Base-by-base conservation (phyloP, 768 basidiomycete genomes). In the Auricularia auricula-judae region DNA sequence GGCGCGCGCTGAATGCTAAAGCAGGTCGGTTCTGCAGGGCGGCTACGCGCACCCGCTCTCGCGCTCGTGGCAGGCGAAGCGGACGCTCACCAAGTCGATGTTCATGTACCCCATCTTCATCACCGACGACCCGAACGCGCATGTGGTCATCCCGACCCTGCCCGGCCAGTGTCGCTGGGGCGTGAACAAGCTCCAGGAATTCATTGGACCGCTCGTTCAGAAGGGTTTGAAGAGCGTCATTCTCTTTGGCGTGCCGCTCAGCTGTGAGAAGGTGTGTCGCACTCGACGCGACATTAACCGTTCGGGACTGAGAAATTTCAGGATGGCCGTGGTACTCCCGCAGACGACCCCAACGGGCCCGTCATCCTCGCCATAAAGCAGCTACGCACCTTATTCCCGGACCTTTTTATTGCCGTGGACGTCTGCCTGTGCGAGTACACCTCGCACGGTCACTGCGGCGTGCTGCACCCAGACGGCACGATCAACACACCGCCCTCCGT, bases 381-480 rank as follows among this genome's bases (percentile, higher is more conserved):
- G 65, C 81, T 99, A 42, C 84, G 88, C 4, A 64, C 76, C 1
- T 81, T 91, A 66, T 99, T 87, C 78, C 96, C 97, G 0, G 72
- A 80, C 4, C 78, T 99, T 29, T 93, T 94, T 77, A 87, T 99
- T 71, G 91, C 94, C 0, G 85, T 86, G 71, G 97, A 99, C 71
- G 97, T 98, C 21, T 99, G 97, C 73, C 85, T 99, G n/a, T 99
- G 97, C 80, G 96, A 98, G 77, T 98, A 99, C 80, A 98, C 97
- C 8, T 91, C 92, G 61, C 96, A 98, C 69, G 97, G 97, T 0
- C 97, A 99, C 76, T 99, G 97, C 70, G 97, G 97, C 33, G 71
- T 89, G 56, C 81, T 95, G 44, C 74, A 90, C 68, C 54, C 71
- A 1, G 90, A 93, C 68, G 87, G 88, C 12, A 86, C 86, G 3